Evolutionary conservation across 305 asterid genomes (phyloP).

Genomic region (Solanum chacoense): DNA sequence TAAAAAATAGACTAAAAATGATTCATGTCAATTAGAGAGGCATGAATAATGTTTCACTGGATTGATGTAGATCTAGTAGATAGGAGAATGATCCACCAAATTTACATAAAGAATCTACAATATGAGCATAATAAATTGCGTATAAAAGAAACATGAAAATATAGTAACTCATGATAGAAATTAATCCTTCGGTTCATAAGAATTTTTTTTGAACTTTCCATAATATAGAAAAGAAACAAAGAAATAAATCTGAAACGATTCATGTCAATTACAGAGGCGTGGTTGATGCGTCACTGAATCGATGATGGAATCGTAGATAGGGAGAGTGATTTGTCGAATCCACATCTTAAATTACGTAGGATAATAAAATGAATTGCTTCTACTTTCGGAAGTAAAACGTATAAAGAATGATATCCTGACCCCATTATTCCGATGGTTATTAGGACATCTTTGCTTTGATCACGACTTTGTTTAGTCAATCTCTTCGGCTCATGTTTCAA

Average conservation of each 20-base stretch:
- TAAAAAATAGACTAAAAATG: background rate
- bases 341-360: background rate
- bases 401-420: background rate
- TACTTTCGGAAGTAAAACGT: background rate
- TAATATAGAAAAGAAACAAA: background rate
- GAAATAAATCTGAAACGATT: background rate
- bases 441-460: background rate
- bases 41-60: no score
- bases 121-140: background rate
- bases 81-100: background rate
- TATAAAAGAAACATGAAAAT: background rate
- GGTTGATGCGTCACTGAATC: background rate
- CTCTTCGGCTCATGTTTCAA: background rate
- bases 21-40: background rate
- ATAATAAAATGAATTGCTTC: background rate
- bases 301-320: background rate
- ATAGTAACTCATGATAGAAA: background rate
- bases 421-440: background rate
- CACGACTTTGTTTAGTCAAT: background rate
- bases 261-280: background rate
- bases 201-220: background rate
- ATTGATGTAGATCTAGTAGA: background rate
- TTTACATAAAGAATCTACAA: background rate
- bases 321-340: background rate
- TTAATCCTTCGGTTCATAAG: background rate